Percentiles rank a stretch among this genome's conserved stretches.
phyloP scores from a whole-genome alignment of 2,329 filamentous ascomycete genomes.

The Lachnellula hyalina region DNA sequence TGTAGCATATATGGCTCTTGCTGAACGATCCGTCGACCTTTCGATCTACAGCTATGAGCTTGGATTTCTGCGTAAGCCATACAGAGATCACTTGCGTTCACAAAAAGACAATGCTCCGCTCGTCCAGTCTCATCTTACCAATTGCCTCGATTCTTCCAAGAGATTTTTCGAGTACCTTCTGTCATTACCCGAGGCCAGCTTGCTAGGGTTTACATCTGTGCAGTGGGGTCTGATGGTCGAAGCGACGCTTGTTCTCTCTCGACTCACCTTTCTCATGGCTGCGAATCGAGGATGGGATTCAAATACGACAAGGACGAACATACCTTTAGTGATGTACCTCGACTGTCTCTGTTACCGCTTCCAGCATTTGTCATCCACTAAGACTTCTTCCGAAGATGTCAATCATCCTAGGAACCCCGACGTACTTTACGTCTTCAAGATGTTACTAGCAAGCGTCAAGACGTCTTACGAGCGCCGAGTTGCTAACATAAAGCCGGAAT shows the following conservation, averaged over 20 bases:
- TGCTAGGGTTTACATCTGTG: conserved; percentile 16
- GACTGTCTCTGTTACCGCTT: conserved; percentile 27
- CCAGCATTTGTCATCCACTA: conserved; percentile 11
- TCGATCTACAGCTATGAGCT: conserved; percentile 24
- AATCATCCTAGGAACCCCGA: conserved; percentile 16
- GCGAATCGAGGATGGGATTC: conserved; percentile 20
- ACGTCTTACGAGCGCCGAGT: conserved; percentile 22
- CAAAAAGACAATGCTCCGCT: neutral
- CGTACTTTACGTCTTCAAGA: conserved; percentile 20
- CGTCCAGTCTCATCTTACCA: conserved; percentile 12
- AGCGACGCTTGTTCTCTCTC: conserved; percentile 17
- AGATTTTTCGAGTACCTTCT: conserved; percentile 25
- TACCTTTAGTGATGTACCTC: conserved; percentile 27
- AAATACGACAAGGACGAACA: conserved; percentile 17
- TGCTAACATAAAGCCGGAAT: conserved; percentile 11
- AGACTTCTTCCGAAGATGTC: neutral
- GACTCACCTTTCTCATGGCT: conserved; percentile 28
- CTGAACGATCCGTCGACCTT: conserved; percentile 13
- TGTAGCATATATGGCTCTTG: conserved; percentile 16
- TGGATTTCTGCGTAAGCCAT: conserved; percentile 21
- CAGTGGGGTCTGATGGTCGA: conserved; percentile 23
- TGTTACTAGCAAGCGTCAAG: conserved; percentile 23
- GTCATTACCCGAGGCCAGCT: conserved; percentile 19
- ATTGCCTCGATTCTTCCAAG: conserved; percentile 19
- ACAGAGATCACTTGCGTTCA: conserved; percentile 10